These are phyloP conservation scores for Penicillium decumbens DNA, from an alignment of 2,329 filamentous ascomycete species.

Conservation along the genomic window DNA sequence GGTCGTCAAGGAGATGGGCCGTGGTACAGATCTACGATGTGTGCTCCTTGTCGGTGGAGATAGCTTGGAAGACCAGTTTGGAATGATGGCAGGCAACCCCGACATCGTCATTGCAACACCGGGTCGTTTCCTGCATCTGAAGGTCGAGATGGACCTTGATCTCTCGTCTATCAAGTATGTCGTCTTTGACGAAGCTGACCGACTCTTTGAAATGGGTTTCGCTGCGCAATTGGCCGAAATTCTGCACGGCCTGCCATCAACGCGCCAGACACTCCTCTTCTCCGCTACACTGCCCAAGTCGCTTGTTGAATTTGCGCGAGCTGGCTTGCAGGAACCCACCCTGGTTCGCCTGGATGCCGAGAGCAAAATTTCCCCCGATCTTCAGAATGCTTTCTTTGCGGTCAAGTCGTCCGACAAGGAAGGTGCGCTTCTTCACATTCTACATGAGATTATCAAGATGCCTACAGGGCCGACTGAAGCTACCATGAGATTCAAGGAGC, in stretches of 20 bases:
- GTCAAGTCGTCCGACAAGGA: conserved; percentile 93
- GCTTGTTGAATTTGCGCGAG: conserved; percentile 90
- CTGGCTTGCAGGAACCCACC: conserved; percentile 85
- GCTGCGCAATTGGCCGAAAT: conserved; percentile 90
- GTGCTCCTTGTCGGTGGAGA: conserved; percentile 91
- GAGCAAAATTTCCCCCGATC: conserved; percentile 89
- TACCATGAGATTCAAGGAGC: conserved; percentile 42
- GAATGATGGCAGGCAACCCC: conserved; percentile 86
- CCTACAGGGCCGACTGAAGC: conserved; percentile 62
- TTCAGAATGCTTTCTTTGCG: conserved; percentile 93
- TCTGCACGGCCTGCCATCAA: conserved; percentile 75
- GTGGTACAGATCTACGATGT: conserved; percentile 85
- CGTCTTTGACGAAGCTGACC: conserved; percentile 95
- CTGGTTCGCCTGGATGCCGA: conserved; percentile 89
- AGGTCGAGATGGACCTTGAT: conserved; percentile 92
- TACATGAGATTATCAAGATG: conserved; percentile 90
- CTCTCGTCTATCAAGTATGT: conserved; percentile 89
- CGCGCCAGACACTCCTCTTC: conserved; percentile 86
- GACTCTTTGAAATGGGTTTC: conserved; percentile 98
- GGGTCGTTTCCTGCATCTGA: conserved; percentile 90
- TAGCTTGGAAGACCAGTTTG: conserved; percentile 91
- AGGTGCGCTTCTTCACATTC: conserved; percentile 78
- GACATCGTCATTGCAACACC: conserved; percentile 97
- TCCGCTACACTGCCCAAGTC: conserved; percentile 93
- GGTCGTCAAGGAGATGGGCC: conserved; percentile 89